Percentiles rank a stretch among this genome's conserved stretches.
Conservation (phyloP, 2,329 filamentous ascomycete species). For the Pseudogymnoascus sp. region DNA sequence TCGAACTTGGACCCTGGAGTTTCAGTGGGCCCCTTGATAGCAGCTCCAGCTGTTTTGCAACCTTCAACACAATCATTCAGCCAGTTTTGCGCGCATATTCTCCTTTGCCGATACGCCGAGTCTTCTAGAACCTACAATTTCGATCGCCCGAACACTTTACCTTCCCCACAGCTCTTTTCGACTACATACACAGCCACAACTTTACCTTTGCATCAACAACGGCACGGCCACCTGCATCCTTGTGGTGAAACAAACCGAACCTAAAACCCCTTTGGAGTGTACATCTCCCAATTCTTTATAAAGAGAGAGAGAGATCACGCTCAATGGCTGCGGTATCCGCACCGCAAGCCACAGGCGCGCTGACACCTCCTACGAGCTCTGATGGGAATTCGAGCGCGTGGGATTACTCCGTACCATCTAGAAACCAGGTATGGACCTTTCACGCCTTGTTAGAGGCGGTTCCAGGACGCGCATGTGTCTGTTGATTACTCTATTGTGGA, state of each 20-base stretch:
- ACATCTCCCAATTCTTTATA: conserved; percentile 1
- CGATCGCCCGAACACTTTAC: background rate
- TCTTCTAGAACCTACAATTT: conserved; percentile 3
- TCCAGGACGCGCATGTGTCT: background rate
- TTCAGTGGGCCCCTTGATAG: conserved; percentile 8
- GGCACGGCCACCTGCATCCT: conserved; percentile 6
- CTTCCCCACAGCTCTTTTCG: background rate
- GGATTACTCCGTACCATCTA: conserved; percentile 26
- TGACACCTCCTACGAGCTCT: conserved; percentile 28
- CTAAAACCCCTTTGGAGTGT: conserved; percentile 1
- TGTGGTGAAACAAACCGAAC: conserved; percentile 9
- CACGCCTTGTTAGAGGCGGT: background rate
- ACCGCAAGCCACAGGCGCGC: conserved; percentile 26
- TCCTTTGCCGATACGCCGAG: background rate
- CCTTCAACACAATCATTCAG: conserved; percentile 7
- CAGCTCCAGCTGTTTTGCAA: conserved; percentile 1
- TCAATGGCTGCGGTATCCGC: conserved; percentile 30
- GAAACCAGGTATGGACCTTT: conserved; percentile 23
- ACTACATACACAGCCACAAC: background rate
- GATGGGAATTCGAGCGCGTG: conserved; percentile 25
- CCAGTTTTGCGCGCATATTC: conserved; percentile 2
- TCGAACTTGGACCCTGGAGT: conserved; percentile 7
- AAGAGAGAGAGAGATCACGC: conserved; percentile 5
- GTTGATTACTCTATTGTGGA: background rate
- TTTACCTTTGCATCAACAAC: conserved; percentile 1